Base-by-base conservation (phyloP, 306 rosid species). In the Abrus pulchellus region DNA sequence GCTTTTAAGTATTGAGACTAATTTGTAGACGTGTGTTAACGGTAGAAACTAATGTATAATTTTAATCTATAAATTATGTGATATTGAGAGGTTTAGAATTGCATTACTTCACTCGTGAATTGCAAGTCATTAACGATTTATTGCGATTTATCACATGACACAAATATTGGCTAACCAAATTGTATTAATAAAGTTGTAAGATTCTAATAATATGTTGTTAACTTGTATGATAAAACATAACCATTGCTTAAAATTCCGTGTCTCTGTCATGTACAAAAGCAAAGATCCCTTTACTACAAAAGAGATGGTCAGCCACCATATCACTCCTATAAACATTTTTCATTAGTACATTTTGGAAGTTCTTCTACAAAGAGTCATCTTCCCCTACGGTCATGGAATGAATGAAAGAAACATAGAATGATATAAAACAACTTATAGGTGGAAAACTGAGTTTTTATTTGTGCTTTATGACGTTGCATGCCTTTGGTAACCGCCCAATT, bases 381-480 rank as follows among this genome's bases (percentile, higher is more conserved):
- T 75, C 30, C 72, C 72, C 60, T 36, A n/a, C 5, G 64, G 5
- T 38, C 5, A 48, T 32, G 75, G 41, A 74, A 74, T 13, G 82
- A 70, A 55, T 61, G 38, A 75, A 85, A 60, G 75, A 76, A 71
- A 50, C 33, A 61, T 13, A 52, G 47, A 61, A 52, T 14, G 66
- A 72, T 38, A 29, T 29, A 57, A 50, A 70, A 65, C 6, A 73
- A 47, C 60, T 38, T 43, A 61, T 34, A 44, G 70, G 56, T 44
- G 63, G 56, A 38, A 71, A 80, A 50, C 72, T 68, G 30, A 65
- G 73, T 65, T 5, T 80, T 65, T 72, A 57, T 56, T 50, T 63
- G 64, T 63, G 64, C 60, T 66, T 75, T 59, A 76, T 70, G 61
- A 75, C 50, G 34, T 20, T 50, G 64, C 62, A 81, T 14, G 57